Conservation (phyloP, 179 eudicot species). For the Pouteria campechiana region DNA sequence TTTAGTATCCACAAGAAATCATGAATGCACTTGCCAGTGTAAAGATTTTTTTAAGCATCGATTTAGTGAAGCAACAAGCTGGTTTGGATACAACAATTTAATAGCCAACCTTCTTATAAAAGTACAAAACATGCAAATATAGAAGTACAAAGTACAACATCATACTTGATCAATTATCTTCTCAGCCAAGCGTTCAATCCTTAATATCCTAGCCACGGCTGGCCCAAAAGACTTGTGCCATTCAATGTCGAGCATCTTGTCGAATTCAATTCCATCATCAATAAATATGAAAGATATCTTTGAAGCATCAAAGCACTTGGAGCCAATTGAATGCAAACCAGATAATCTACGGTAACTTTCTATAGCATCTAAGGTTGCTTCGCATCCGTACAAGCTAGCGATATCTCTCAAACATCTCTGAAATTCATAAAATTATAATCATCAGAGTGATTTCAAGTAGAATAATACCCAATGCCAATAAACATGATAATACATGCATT, state of each 20-base stretch:
- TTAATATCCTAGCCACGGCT: slow-evolving; percentile 64
- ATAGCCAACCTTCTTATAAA: no score
- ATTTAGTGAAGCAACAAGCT: no score
- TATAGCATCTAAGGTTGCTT: slow-evolving; percentile 47
- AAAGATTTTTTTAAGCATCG: no score
- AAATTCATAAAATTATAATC: slow-evolving; percentile 9
- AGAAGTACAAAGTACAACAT: background rate
- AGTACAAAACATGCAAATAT: no score
- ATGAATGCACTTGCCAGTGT: no score
- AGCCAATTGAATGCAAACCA: slow-evolving; percentile 48
- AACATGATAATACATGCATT: no score
- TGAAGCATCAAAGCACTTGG: slow-evolving; percentile 69
- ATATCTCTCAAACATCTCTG: slow-evolving; percentile 86
- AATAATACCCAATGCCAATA: no score
- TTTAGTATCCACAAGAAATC: no score
- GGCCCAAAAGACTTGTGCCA: slow-evolving; percentile 69
- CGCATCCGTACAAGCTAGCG: slow-evolving; percentile 64
- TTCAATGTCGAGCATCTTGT: slow-evolving; percentile 47
- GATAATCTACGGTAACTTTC: slow-evolving; percentile 42
- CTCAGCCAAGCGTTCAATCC: slow-evolving; percentile 87
- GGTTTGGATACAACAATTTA: no score
- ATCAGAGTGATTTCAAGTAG: no score
- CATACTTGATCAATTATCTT: slow-evolving; percentile 67
- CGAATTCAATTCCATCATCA: slow-evolving; percentile 79
- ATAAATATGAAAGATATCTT: slow-evolving; percentile 58